Conservation (phyloP, 2,329 filamentous ascomycete genomes). For the Onygenales sp. region DNA sequence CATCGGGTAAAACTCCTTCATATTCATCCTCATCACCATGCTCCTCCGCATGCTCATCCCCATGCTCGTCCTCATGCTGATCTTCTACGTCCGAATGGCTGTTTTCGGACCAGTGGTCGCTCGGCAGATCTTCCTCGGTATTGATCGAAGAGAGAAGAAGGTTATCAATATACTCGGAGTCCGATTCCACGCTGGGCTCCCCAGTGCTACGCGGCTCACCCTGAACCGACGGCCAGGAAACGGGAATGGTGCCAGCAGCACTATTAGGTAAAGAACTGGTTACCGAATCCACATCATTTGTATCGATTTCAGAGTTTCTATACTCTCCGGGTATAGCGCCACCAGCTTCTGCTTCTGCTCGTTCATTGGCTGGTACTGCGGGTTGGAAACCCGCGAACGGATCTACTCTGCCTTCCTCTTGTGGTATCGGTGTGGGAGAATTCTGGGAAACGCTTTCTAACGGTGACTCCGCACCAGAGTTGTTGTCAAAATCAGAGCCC, state of each 20-base stretch:
- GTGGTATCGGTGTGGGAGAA: too few species aligned
- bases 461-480: neutral
- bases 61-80: conserved; percentile 8
- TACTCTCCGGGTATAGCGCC: too few species aligned
- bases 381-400: too few species aligned
- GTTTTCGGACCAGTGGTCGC: neutral
- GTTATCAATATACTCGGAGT: neutral
- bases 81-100: conserved; percentile 9
- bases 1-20: conserved; percentile 8
- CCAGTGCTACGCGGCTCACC: neutral
- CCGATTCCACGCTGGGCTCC: neutral
- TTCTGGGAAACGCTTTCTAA: too few species aligned
- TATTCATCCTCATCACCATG: neutral
- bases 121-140: neutral
- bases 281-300: neutral
- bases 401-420: too few species aligned
- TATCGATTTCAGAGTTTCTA: too few species aligned
- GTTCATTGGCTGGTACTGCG: too few species aligned
- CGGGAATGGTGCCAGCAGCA: neutral
- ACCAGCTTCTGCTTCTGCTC: neutral
- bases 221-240: neutral
- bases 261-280: neutral
- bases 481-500: neutral
- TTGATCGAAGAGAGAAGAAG: neutral
- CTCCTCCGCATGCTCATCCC: neutral